Conservation (phyloP, 129 eudicot species). For the Flaveria linearis region DNA sequence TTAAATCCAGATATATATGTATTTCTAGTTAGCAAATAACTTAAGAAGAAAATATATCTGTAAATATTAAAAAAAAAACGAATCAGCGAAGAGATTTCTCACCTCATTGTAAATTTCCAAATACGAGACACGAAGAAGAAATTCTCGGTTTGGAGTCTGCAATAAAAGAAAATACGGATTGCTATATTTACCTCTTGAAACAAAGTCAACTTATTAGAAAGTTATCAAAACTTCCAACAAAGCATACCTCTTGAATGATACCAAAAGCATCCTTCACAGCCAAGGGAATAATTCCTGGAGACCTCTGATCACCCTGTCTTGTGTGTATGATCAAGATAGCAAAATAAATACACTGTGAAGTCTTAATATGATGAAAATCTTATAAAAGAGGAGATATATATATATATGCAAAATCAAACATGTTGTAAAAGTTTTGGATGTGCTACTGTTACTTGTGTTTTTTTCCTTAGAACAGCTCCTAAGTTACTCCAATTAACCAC, state of each 20-base stretch:
- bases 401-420: conserved; percentile 1
- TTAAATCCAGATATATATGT: not conserved
- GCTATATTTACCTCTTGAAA: conserved; percentile 11
- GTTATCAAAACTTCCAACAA: conserved; percentile 19
- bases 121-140: conserved; percentile 95
- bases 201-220: conserved; percentile 16
- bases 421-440: conserved; percentile 13
- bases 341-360: conserved; percentile 17
- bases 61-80: not conserved
- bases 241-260: conserved; percentile 89
- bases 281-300: conserved; percentile 96
- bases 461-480: too few relatives aligned
- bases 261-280: conserved; percentile 99
- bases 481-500: too few relatives aligned
- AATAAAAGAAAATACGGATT: conserved; percentile 17
- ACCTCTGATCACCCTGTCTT: conserved; percentile 95
- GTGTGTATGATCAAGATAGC: conserved; percentile 39
- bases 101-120: conserved; percentile 99
- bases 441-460: not conserved
- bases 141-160: conserved; percentile 95
- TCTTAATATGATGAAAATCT: conserved; percentile 8
- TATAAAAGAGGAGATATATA: not conserved
- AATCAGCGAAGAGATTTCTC: conserved; percentile 30
- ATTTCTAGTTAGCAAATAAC: not conserved
- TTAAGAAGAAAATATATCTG: not conserved